Conservation (phyloP, 78 protist genomes). For the Capsaspora owczarzaki region DNA sequence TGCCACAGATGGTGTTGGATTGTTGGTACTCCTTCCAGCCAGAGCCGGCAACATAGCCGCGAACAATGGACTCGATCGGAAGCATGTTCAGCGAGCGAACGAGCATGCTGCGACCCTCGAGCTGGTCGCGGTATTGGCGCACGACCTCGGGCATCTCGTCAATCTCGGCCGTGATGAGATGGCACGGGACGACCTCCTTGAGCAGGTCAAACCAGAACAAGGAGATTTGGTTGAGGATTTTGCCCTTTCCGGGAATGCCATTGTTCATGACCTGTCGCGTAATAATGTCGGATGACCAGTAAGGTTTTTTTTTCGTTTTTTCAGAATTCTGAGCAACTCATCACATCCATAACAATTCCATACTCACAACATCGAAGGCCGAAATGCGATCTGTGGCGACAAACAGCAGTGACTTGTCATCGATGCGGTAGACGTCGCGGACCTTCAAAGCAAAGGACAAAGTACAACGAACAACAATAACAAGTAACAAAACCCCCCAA, state of each 20-base stretch:
- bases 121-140: conserved; percentile 13
- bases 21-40: conserved; percentile 34
- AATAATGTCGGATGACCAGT: neutral
- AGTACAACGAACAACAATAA: too few relatives aligned
- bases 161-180: conserved; percentile 33
- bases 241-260: conserved; percentile 46
- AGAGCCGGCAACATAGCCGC: conserved; percentile 55
- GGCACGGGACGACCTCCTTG: conserved; percentile 11
- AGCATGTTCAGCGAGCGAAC: conserved; percentile 42
- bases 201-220: conserved; percentile 30
- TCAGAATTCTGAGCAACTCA: neutral
- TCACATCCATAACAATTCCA: neutral
- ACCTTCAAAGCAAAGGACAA: too few relatives aligned
- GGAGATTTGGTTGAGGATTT: conserved; percentile 38
- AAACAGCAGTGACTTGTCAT: conserved; percentile 12
- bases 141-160: conserved; percentile 29
- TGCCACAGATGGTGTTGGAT: conserved; percentile 30
- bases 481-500: too few relatives aligned
- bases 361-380: conserved; percentile 40
- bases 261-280: conserved; percentile 27
- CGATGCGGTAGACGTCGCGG: conserved; percentile 43
- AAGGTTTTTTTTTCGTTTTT: neutral
- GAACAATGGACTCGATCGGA: conserved; percentile 43
- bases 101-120: conserved; percentile 30
- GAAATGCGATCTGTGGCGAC: conserved; percentile 41